Conservation (phyloP, 176 grass and related monocot species). For the Bonia amplexicaulis region DNA sequence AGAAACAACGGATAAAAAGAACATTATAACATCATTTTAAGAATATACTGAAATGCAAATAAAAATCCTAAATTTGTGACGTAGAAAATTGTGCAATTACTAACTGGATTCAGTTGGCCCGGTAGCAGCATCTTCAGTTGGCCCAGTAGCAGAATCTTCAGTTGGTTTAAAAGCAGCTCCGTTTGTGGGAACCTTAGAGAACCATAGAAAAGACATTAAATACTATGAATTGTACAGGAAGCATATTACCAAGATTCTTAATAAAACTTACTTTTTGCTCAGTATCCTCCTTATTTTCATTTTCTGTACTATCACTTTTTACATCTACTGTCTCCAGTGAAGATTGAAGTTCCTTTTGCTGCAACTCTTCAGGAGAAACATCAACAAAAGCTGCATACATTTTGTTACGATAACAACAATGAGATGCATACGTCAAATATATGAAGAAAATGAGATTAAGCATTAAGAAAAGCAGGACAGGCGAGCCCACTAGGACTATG, state of each 20-base stretch:
- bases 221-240: background rate
- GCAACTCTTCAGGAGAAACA: constrained; percentile 78
- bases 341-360: constrained; percentile 64
- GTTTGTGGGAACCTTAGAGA: constrained; percentile 65
- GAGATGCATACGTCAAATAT: constrained; percentile 21
- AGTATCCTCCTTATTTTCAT: constrained; percentile 39
- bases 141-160: constrained; percentile 44
- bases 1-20: background rate
- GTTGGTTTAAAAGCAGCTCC: constrained; percentile 61
- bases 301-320: constrained; percentile 31
- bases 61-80: background rate
- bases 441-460: constrained; percentile 1
- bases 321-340: constrained; percentile 47
- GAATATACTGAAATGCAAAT: constrained; percentile 17
- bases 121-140: constrained; percentile 38
- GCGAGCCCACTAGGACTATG: background rate
- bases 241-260: constrained; percentile 3
- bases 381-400: constrained; percentile 87
- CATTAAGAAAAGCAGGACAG: background rate
- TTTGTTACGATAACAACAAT: background rate
- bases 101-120: constrained; percentile 63
- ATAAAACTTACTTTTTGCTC: constrained; percentile 52
- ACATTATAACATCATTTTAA: constrained; percentile 17
- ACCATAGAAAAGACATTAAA: constrained; percentile 17
- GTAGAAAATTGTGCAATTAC: constrained; percentile 5